Percentiles rank a stretch among this genome's conserved stretches.
Evolutionary conservation across 2,329 filamentous ascomycete genomes (phyloP).

Genomic region (Ophiocordyceps unilateralis): DNA sequence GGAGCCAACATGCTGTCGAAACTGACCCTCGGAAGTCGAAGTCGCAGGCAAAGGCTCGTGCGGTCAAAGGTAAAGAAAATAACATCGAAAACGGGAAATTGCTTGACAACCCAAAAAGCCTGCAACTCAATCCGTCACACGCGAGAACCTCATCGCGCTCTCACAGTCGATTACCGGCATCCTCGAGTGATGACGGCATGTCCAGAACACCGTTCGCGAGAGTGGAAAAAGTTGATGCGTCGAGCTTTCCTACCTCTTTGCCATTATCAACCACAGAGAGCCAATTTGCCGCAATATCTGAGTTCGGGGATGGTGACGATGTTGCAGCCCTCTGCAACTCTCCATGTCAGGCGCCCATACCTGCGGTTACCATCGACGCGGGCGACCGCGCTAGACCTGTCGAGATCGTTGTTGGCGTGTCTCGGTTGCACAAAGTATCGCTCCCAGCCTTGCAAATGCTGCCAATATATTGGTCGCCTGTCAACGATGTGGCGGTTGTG

Average conservation of each 20-base stretch:
- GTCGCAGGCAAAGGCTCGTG: background rate
- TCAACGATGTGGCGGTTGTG: conserved; percentile 75
- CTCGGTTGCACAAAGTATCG: conserved; percentile 76
- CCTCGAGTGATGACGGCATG: conserved; percentile 28
- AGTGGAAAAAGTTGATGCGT: conserved; percentile 19
- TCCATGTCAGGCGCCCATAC: background rate
- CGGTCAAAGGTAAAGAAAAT: conserved; percentile 1
- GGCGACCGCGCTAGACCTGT: conserved; percentile 10
- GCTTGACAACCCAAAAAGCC: conserved; percentile 3
- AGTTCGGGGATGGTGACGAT: background rate
- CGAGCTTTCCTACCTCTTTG: conserved; percentile 2
- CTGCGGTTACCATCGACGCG: background rate
- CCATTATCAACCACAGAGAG: conserved; percentile 1
- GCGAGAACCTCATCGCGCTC: conserved; percentile 7
- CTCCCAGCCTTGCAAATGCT: conserved; percentile 76
- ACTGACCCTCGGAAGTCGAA: background rate
- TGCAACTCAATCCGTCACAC: conserved; percentile 7
- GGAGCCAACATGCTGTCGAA: background rate
- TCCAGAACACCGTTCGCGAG: conserved; percentile 36
- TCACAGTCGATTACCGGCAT: conserved; percentile 8
- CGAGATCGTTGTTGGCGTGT: conserved; percentile 71
- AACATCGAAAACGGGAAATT: background rate
- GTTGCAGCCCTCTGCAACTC: background rate
- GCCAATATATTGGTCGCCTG: conserved; percentile 92
- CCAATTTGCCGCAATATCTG: background rate